Base-by-base conservation (phyloP, 441 rosid species). In the Mallotus japonicus region DNA sequence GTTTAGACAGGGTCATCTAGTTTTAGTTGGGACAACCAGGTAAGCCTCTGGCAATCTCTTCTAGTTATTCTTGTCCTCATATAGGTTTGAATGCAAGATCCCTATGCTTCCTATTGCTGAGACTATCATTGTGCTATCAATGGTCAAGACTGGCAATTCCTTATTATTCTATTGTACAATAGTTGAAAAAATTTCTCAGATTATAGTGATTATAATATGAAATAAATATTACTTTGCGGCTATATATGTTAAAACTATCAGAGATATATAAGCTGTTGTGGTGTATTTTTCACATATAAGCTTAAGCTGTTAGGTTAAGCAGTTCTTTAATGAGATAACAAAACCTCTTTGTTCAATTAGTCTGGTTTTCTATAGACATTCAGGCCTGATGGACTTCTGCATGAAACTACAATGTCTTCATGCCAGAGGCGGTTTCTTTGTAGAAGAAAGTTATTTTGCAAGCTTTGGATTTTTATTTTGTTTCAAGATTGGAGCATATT, bases 1-100 rank as follows among this genome's bases (percentile, higher is more conserved):
- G 97, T 94, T 92, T 79, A 83, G 89, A 72, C 90, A 85, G 77
- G 99, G 28, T 24, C 28, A 1, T 24, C 28, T 1, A 24, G 1
- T 24, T 24, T 24, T 24, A 24, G 28, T 24, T 71, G 99, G 99
- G 72, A 92, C 95, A 42, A 94, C 99, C 70, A 94, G 97, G 99
- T 90, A 83, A 77, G 44, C 75, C 57, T 74, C 58, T 4, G n/a
- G 22, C 13, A 15, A 11, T 32, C 32, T 28, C 32, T 28, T 42
- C 46, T 5, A 42, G 4, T 42, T 42, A 5, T 42, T 53, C 16
- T 37, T 12, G 0, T 11, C 2, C 14, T 20, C 32, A 8, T 10
- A 8, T 12, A 6, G 53, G 12, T 59, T 59, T 24, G 37, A 59
- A 59, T 59, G 16, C 7, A 11, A 59, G 6, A 16, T 37, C 24